phyloP scores from a whole-genome alignment of 345 rosid genomes.

The Hibiscus syriacus region DNA sequence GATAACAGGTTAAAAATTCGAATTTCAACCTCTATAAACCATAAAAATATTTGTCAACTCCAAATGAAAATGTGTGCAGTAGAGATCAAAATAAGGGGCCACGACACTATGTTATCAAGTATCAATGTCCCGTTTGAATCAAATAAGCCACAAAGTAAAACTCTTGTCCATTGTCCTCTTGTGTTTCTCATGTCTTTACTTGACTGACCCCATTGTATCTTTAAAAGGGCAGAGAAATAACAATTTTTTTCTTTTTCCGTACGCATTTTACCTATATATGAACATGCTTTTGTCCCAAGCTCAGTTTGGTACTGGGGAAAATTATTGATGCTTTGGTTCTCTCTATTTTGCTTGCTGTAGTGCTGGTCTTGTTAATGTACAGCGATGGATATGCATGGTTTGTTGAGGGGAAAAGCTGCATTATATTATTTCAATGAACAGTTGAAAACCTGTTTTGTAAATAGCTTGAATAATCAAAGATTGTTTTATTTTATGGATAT shows the following conservation, averaged over 20 bases:
- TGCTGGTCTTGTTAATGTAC: background rate
- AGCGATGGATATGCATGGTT: background rate
- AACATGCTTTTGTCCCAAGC: background rate
- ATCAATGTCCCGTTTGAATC: background rate
- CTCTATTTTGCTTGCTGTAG: background rate
- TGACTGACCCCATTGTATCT: background rate
- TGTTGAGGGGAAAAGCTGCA: background rate
- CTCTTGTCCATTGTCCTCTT: background rate
- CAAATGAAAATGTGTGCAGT: background rate
- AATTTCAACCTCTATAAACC: no score
- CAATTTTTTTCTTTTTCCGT: background rate
- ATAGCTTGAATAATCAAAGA: background rate
- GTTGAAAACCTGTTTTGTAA: background rate
- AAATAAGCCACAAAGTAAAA: background rate
- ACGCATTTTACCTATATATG: background rate
- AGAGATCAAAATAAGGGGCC: background rate
- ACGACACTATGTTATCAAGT: background rate
- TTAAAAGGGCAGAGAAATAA: background rate
- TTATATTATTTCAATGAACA: background rate
- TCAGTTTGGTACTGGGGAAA: slow-evolving; percentile 2
- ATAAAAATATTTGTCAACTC: background rate
- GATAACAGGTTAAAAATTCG: background rate
- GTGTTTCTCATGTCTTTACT: background rate
- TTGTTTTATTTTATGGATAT: background rate
- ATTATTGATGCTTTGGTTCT: no score